Evolutionary conservation across 1,139 yeast species (phyloP).

Genomic region (Suhomyces wounanorum): DNA sequence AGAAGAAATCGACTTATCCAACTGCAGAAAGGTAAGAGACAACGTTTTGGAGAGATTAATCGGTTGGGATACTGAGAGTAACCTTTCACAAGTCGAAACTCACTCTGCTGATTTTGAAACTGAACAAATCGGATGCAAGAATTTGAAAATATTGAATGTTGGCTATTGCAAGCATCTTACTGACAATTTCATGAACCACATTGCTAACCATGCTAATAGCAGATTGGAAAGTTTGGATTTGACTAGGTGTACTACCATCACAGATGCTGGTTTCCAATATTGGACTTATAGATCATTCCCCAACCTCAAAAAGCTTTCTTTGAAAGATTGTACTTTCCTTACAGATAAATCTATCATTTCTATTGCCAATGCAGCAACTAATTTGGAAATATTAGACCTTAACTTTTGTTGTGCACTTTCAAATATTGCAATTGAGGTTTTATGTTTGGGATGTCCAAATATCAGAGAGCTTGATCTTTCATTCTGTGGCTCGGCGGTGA

Average conservation of each 20-base stretch:
- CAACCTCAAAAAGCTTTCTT: constrained; percentile 50
- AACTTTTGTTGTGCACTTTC: constrained; percentile 77
- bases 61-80: constrained; percentile 46
- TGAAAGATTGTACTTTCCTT: constrained; percentile 73
- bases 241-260: constrained; percentile 75
- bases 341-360: constrained; percentile 66
- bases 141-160: constrained; percentile 53
- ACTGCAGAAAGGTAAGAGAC: constrained; percentile 73
- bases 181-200: constrained; percentile 64
- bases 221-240: constrained; percentile 60
- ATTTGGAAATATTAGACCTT: constrained; percentile 56
- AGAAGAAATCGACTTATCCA: constrained; percentile 64
- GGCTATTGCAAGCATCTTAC: constrained; percentile 77
- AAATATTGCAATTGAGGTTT: constrained; percentile 65
- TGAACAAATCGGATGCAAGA: constrained; percentile 55
- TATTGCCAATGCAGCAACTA: constrained; percentile 61
- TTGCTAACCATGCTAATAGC: constrained; percentile 58
- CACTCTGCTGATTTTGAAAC: constrained; percentile 17
- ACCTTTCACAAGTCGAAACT: constrained; percentile 10
- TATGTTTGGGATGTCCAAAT: constrained; percentile 64
- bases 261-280: constrained; percentile 69
- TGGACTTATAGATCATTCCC: constrained; percentile 63
- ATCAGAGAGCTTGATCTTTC: constrained; percentile 58
- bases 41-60: constrained; percentile 66
- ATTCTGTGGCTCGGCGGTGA: constrained; percentile 79